These are phyloP conservation scores for Botryotinia calthae DNA, from an alignment of 2,329 filamentous ascomycete species.

Conservation along the genomic window DNA sequence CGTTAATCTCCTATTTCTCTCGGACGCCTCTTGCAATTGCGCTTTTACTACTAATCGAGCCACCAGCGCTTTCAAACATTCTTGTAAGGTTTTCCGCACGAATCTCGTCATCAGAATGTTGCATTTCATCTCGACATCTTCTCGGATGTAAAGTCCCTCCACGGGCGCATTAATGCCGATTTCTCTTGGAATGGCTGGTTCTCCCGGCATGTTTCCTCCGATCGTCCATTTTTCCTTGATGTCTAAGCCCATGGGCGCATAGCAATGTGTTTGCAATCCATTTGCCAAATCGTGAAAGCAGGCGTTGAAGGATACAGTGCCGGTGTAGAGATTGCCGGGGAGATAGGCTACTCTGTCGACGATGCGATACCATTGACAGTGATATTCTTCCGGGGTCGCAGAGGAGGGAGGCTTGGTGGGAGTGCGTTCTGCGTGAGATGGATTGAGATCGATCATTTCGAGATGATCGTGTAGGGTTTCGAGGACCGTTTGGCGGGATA, in stretches of 20 bases:
- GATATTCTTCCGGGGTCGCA: slow-evolving; percentile 68
- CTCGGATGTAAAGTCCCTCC: slow-evolving; percentile 72
- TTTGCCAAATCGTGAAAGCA: slow-evolving; percentile 73
- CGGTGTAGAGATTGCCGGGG: slow-evolving; percentile 59
- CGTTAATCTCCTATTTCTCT: slow-evolving; percentile 5
- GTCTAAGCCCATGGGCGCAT: slow-evolving; percentile 77
- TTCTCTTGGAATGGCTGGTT: slow-evolving; percentile 63
- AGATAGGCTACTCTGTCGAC: slow-evolving; percentile 75
- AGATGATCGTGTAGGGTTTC: slow-evolving; percentile 73
- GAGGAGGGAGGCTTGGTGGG: slow-evolving; percentile 64
- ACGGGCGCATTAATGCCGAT: slow-evolving; percentile 64
- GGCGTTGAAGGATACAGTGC: slow-evolving; percentile 73
- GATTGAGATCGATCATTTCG: slow-evolving; percentile 74
- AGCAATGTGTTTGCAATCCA: slow-evolving; percentile 78
- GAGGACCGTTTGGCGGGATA: slow-evolving; percentile 67
- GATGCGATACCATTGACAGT: slow-evolving; percentile 74
- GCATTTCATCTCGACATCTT: slow-evolving; percentile 81
- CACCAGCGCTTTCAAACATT: slow-evolving; percentile 69
- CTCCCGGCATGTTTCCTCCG: slow-evolving; percentile 67
- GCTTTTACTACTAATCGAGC: slow-evolving; percentile 56
- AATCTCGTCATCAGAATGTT: slow-evolving; percentile 73
- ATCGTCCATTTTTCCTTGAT: slow-evolving; percentile 77
- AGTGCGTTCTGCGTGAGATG: slow-evolving; percentile 62
- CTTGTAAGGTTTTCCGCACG: slow-evolving; percentile 81
- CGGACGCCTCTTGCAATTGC: slow-evolving; percentile 31